Percentiles rank a stretch among this genome's conserved stretches.
These are phyloP conservation scores for Geotrichum carabidarum DNA, from an alignment of 1,139 yeast species.

Conservation along the genomic window DNA sequence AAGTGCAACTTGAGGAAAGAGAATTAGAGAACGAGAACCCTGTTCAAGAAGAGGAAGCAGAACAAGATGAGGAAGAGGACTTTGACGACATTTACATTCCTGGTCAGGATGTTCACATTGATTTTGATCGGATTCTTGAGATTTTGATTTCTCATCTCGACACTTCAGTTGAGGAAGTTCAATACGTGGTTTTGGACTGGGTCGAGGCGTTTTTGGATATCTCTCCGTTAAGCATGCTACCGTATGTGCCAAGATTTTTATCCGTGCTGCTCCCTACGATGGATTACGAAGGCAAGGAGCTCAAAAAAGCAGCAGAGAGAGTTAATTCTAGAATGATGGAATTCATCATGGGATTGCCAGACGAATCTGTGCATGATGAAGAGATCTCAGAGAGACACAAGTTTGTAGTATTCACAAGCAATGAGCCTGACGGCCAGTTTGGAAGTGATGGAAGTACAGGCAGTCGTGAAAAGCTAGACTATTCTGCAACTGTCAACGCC, in stretches of 20 bases:
- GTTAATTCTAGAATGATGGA: slow-evolving; percentile 49
- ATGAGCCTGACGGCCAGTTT: slow-evolving; percentile 24
- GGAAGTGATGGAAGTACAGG: slow-evolving; percentile 4
- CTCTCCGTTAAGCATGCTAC: slow-evolving; percentile 70
- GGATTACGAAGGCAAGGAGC: slow-evolving; percentile 49
- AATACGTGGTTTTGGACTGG: slow-evolving; percentile 79
- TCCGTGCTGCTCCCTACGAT: slow-evolving; percentile 53
- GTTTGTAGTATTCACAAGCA: slow-evolving; percentile 22
- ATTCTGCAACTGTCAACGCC: slow-evolving; percentile 55
- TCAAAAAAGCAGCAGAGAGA: slow-evolving; percentile 50
- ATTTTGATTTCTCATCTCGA: slow-evolving; percentile 75
- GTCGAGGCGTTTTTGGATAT: slow-evolving; percentile 65
- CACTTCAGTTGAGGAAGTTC: slow-evolving; percentile 69
- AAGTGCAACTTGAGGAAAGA: background rate
- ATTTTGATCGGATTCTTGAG: slow-evolving; percentile 73
- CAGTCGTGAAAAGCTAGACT: slow-evolving; percentile 41
- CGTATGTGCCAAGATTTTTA: slow-evolving; percentile 56
- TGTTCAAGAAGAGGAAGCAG: background rate
- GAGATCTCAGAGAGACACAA: background rate
- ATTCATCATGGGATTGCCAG: slow-evolving; percentile 41
- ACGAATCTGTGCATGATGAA: slow-evolving; percentile 17
- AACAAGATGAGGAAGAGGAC: slow-evolving; percentile 19
- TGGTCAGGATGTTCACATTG: slow-evolving; percentile 82
- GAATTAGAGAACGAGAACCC: background rate
- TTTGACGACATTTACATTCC: slow-evolving; percentile 63